A percentile compares a stretch with the other conserved stretches of the same genome.
These are phyloP conservation scores for Phytopythium delawarense DNA, from an alignment of 352 stramenopile genomes.

Conservation along the genomic window DNA sequence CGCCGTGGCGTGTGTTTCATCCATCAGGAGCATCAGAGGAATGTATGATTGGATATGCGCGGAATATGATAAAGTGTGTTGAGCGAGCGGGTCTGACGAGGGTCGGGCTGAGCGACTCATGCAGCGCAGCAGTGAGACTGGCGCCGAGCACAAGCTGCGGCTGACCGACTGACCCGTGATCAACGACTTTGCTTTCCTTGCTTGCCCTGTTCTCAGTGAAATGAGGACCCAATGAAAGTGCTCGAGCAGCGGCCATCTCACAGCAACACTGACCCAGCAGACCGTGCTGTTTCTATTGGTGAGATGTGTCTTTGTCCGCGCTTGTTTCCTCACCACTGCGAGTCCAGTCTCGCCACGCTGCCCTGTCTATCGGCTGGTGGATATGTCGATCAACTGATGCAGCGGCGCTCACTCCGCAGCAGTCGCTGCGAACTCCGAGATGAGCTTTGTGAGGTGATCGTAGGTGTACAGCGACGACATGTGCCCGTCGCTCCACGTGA, in stretches of 20 bases:
- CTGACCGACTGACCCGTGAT: not conserved
- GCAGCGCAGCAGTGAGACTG: not conserved
- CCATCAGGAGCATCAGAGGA: not conserved
- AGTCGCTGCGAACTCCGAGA: constrained; percentile 31
- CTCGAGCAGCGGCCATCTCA: not conserved
- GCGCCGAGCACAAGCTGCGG: constrained; percentile 1
- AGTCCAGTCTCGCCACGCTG: not conserved
- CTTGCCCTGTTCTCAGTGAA: not conserved
- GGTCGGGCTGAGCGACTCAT: not conserved
- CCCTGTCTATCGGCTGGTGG: not conserved
- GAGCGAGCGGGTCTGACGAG: no score
- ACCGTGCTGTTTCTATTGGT: not conserved
- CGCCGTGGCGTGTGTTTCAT: not conserved
- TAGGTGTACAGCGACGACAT: constrained; percentile 96
- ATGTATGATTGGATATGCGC: not conserved
- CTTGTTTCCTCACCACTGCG: not conserved
- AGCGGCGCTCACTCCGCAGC: constrained; percentile 9
- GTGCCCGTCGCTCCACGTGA: constrained; percentile 98
- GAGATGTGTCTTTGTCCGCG: not conserved
- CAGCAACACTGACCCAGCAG: not conserved
- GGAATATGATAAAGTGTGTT: not conserved
- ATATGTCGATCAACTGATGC: not conserved
- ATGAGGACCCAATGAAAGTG: not conserved
- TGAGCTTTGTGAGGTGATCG: constrained; percentile 67
- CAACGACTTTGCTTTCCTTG: not conserved